Evolutionary conservation across 2,329 filamentous ascomycete genomes (phyloP), one percentile per base, ranked within the genome.

Genomic region (Elsinoe necatrix): DNA sequence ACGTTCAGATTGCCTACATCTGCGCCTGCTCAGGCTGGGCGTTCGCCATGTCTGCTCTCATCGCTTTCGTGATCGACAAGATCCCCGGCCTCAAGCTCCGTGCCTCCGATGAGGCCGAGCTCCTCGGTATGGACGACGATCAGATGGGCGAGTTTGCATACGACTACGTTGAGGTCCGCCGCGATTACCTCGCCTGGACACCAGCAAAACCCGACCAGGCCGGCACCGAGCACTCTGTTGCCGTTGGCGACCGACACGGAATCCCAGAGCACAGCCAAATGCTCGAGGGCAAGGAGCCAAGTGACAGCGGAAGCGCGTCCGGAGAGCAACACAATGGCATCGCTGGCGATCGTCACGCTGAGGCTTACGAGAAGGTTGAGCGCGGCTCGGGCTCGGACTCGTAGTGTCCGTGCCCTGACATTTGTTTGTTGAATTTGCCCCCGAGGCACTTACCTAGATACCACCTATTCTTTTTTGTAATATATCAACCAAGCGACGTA

Each of bases 71-170:
- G 66, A 86, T 93, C 73, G 85, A 93, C 74, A 69, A 83, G 61
- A 77, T 90, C 20, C 88, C 88, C 23, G 87, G 87, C 47, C 80
- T 93, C 18, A 81, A 89, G 69, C 85, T 93, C 45, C 86, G 88
- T 58, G 87, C 87, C 7, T 85, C 81, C 23, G 86, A 90, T 66
- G 85, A 91, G 72, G 88, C 88, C 21, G 88, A 93, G 72, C 81
- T 92, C 11, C 81, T 92, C 57, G 88, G 88, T 63, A 91, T 92
- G 86, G 88, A 93, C 67, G 88, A 92, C 68, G 87, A 92, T 73
- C 88, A 93, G 74, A 86, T 92, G 64, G 88, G 88, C 72, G 88
- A 93, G 73, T 93, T 92, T 68, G 88, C 87, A 11, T 92, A 92
- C 76, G 88, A 93, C 71, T 93, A 92, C 70, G 88, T 93, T 62